Conservation (phyloP, 2,329 filamentous ascomycete genomes). For the Cladosporium sp. region DNA sequence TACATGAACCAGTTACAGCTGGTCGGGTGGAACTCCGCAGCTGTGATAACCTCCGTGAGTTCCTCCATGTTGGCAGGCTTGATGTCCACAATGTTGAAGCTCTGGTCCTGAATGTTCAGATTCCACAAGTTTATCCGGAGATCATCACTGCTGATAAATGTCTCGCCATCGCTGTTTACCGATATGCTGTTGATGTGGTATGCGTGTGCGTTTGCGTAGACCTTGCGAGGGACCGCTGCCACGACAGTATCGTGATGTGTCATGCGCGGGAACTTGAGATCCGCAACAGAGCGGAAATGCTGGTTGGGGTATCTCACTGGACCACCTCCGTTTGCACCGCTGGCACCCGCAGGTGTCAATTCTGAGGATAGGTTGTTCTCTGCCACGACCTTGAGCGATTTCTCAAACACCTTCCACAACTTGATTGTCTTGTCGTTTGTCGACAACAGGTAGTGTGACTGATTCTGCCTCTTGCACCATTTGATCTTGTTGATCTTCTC, state of each 20-base stretch:
- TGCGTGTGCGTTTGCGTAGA: constrained; percentile 96
- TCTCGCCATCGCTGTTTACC: constrained; percentile 99
- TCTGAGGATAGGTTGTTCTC: constrained; percentile 98
- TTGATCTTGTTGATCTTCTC: constrained; percentile 99
- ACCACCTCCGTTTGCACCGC: constrained; percentile 66
- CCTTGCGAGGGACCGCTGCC: constrained; percentile 89
- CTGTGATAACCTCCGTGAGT: constrained; percentile 96
- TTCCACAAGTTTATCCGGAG: constrained; percentile 98
- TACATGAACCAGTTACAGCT: constrained; percentile 99
- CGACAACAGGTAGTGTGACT: constrained; percentile 94
- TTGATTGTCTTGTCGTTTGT: constrained; percentile 99
- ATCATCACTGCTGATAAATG: constrained; percentile 98
- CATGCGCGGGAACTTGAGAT: constrained; percentile 89
- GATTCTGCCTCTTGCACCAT: constrained; percentile 97
- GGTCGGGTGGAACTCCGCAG: constrained; percentile 91
- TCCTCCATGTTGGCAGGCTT: constrained; percentile 99
- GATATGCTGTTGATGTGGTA: constrained; percentile 99
- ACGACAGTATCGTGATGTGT: constrained; percentile 99
- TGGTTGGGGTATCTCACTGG: constrained; percentile 68
- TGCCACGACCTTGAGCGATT: constrained; percentile 96
- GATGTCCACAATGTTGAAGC: constrained; percentile 99
- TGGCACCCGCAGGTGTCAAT: constrained; percentile 69
- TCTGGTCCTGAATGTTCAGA: constrained; percentile 97
- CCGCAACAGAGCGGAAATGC: constrained; percentile 73
- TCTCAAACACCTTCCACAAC: constrained; percentile 99